Conservation (phyloP, 768 basidiomycete genomes). For the Glaciozyma martinii region DNA sequence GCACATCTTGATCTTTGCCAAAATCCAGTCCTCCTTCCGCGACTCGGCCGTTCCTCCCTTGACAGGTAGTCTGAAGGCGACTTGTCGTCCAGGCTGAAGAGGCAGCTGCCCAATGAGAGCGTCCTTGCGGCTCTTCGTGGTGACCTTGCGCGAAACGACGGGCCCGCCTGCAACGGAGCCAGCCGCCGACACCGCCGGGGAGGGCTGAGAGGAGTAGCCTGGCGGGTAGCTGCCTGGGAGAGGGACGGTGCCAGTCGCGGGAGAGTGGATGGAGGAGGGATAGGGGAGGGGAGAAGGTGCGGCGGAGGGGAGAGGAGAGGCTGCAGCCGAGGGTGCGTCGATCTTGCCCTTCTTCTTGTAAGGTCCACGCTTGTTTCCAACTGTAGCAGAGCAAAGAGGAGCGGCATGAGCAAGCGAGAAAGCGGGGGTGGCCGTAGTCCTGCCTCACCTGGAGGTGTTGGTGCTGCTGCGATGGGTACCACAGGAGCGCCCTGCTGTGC, state of each 20-base stretch:
- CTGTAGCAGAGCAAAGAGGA: background rate
- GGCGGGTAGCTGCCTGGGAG: slow-evolving; percentile 2
- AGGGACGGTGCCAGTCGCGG: background rate
- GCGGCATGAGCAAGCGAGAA: background rate
- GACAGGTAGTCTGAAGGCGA: slow-evolving; percentile 39
- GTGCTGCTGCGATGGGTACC: background rate
- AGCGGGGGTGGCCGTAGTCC: background rate
- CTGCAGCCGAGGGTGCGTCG: background rate
- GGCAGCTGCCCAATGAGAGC: slow-evolving; percentile 39
- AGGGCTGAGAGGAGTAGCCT: background rate
- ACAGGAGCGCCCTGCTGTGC: background rate
- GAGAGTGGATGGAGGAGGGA: slow-evolving; percentile 5
- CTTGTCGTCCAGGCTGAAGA: slow-evolving; percentile 38
- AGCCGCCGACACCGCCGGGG: background rate
- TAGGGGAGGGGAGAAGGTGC: slow-evolving; percentile 12
- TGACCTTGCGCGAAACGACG: slow-evolving; percentile 27
- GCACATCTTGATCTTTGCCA: slow-evolving; percentile 39
- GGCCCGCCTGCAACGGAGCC: background rate
- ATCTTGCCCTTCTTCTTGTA: slow-evolving; percentile 24
- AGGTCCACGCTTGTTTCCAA: slow-evolving; percentile 1
- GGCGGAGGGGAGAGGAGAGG: slow-evolving; percentile 7
- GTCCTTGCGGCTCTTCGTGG: slow-evolving; percentile 34
- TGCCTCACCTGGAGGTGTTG: background rate
- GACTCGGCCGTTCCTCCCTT: slow-evolving; percentile 8
- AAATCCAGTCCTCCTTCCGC: slow-evolving; percentile 40